Evolutionary conservation across 805 yeast genomes (phyloP), one percentile per base, ranked within the genome.

Genomic region (Ogataea methanolica): DNA sequence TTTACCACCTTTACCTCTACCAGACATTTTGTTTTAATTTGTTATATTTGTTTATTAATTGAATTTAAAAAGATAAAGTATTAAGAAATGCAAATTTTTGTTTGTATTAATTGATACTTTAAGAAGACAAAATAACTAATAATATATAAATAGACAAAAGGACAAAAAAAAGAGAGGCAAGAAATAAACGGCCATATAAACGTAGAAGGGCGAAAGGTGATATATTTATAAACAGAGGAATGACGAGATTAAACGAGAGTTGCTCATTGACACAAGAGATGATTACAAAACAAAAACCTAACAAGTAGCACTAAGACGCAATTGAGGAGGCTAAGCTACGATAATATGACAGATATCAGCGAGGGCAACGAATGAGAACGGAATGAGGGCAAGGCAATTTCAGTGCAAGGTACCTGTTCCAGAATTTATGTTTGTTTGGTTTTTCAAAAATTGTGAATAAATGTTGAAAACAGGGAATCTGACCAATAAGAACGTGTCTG

Each of bases 1-100:
- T 88, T 94, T 94, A 71, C 98, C 99, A 72, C 98, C 98, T 88
- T 94, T 92, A 70, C 99, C 99, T 83, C 97, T 91, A 74, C 98
- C 97, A 72, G 97, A 89, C 97, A 90, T 90, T 70, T 58, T 79
- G 43, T 35, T 23, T 34, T 22, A 22, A 33, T 33, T 41, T 39
- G 16, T n/a, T 16, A 23, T 42, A 23, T 42, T 21, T 21, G 29
- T 19, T 41, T 42, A n/a, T 23, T 29, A 14, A 19, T n/a, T 44
- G n/a, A 19, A 21, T 36, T 26, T 33, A 23, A 22, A 16, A 23
- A 15, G 19, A 39, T 12, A 39, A 39, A 33, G 26, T 39, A 36
- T 21, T 36, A 36, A 36, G 19, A 34, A 21, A 41, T 33, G 15
- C 21, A 41, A 39, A 15, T 33, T 33, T 33, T 15, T 14, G 15